Conservation (phyloP, 2,329 filamentous ascomycete genomes). For the Alternaria tenuissima region DNA sequence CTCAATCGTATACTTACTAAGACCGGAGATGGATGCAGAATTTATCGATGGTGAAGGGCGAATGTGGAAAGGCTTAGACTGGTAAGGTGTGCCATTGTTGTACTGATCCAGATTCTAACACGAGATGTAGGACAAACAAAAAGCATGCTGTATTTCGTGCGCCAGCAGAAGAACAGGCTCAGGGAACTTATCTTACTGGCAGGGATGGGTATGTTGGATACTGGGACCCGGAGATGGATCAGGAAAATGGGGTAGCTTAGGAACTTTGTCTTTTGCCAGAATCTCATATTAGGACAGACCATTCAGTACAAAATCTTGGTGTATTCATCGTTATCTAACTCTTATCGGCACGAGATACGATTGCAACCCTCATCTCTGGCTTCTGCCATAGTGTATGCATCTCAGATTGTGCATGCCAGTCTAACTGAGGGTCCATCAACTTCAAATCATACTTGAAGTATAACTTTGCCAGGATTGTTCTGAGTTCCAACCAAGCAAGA, state of each 20-base stretch:
- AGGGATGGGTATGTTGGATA: not conserved
- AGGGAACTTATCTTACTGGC: not conserved
- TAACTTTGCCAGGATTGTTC: not conserved
- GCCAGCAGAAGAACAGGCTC: not conserved
- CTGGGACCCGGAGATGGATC: not conserved
- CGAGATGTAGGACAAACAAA: not conserved
- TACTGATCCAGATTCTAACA: not conserved
- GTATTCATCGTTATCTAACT: not conserved
- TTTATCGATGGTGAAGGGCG: not conserved
- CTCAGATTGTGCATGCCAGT: not conserved
- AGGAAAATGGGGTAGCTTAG: not conserved
- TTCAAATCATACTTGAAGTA: not conserved
- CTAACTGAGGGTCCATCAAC: not conserved
- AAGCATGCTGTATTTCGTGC: not conserved
- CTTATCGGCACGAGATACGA: not conserved
- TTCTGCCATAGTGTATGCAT: constrained; percentile 4
- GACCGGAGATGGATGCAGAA: not conserved
- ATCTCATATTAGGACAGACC: too few relatives aligned
- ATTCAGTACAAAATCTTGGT: not conserved
- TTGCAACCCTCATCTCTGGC: not conserved
- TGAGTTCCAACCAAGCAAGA: constrained; percentile 2
- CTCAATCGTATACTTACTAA: not conserved
- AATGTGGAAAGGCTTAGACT: not conserved
- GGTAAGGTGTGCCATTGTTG: not conserved
- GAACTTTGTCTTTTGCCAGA: not conserved